Base-by-base conservation (phyloP, 495 filamentous ascomycete species). In the Lasiosphaeria hispida region DNA sequence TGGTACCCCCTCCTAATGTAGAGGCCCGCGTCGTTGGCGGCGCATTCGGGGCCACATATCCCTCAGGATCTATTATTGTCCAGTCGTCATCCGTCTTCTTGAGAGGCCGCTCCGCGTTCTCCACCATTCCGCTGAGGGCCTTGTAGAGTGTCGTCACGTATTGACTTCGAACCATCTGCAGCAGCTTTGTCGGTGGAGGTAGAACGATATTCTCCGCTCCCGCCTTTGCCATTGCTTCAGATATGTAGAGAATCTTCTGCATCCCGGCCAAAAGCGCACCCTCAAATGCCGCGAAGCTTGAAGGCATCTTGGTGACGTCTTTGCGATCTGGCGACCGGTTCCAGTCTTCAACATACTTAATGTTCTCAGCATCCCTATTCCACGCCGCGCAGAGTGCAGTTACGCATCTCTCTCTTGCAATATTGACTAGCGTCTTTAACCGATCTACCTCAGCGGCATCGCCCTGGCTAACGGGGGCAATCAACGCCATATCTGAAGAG, bases 141-240 rank as follows among this genome's bases (percentile, higher is more conserved):
- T 94, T 96, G 72, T 96, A 96, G 38, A 98, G 78, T 40, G 91
- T 93, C 3, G 85, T 89, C 4, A 96, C 90, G 66, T 97, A 97
- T 61, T 92, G 88, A 38, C 80, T 84, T 50, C 91, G 82, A 15
- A 96, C 91, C 81, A 88, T 87, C 66, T 92, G 86, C 19, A 97
- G 74, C 42, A 96, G 71, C 69, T 97, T 97, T 10, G 85, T 75
- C 18, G 88, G 84, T 2, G 94, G 94, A 37, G 91, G 86, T 3
- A 85, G 81, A 39, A 98, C 84, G 53, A 98, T 89, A 62, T 90
- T 85, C 30, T 77, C 80, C 2, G 85, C 77, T 7, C 80, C 84
- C 4, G 84, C 74, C 72, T 86, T 91, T 36, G 76, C 76, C 74
- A 83, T 85, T 36, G 89, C 88, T 52, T 96, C 93, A 7, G 87